These are phyloP conservation scores for Panicum miliaceum DNA, from an alignment of 176 grass and related monocot species.

Conservation along the genomic window DNA sequence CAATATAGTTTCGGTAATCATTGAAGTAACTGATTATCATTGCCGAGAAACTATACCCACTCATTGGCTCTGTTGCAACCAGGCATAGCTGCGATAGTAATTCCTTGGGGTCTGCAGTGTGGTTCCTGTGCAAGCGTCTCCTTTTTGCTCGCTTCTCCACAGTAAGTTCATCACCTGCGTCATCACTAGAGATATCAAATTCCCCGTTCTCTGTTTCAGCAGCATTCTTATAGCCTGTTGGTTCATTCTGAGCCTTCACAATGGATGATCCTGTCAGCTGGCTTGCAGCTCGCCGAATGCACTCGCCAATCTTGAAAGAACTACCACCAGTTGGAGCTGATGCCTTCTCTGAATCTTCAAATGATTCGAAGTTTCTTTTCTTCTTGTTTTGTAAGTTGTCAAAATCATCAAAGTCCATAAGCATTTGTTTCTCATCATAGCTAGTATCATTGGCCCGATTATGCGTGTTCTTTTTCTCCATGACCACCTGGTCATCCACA, in stretches of 20 bases:
- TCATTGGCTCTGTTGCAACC: constrained; percentile 62
- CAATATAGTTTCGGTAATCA: constrained; percentile 76
- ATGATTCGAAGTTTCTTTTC: constrained; percentile 52
- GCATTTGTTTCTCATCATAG: constrained; percentile 38
- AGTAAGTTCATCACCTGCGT: constrained; percentile 48
- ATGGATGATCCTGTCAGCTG: constrained; percentile 79
- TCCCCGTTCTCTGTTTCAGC: constrained; percentile 69
- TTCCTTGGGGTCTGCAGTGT: constrained; percentile 65
- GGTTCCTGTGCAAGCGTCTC: constrained; percentile 62
- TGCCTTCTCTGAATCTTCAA: constrained; percentile 61
- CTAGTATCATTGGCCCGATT: constrained; percentile 50
- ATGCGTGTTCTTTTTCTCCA: constrained; percentile 46
- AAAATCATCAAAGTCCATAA: constrained; percentile 59
- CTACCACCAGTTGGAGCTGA: constrained; percentile 56
- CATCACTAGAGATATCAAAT: constrained; percentile 89
- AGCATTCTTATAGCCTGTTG: constrained; percentile 50
- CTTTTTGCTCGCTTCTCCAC: constrained; percentile 66
- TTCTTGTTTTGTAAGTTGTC: constrained; percentile 58
- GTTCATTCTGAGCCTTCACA: constrained; percentile 57
- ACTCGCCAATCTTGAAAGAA: constrained; percentile 97
- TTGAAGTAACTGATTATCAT: constrained; percentile 73
- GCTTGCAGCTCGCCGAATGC: constrained; percentile 89
- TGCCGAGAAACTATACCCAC: constrained; percentile 50
- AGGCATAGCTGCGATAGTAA: constrained; percentile 69
- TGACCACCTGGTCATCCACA: constrained; percentile 47